Evolutionary conservation across 148 eudicot genomes (phyloP), one percentile per base, ranked within the genome.

Genomic region (Agrostemma githago): DNA sequence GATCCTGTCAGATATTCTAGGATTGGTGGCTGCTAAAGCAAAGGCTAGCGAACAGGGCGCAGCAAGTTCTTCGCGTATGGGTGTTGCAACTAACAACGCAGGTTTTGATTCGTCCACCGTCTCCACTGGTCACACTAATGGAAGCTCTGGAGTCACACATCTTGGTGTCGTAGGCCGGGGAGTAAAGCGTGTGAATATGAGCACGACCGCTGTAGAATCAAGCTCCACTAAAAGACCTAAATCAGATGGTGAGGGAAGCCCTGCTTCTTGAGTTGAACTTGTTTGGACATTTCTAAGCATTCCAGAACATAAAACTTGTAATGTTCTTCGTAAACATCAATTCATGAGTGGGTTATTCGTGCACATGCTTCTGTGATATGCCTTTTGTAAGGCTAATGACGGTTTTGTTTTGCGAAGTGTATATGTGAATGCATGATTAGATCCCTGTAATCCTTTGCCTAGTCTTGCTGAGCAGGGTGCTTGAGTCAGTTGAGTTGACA

Each of bases 91-190:
- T 68, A 77, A 74, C 72, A 75, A 78, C 58, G 85, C 84, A 34
- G 76, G 74, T 78, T 72, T 79, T 5, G 93, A 87, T 44, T 86
- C 90, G 62, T 87, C 92, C 70, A 82, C 94, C 9, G 82, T 83
- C 69, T 85, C 92, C 21, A 83, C 93, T 56, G 86, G 87, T 74
- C 90, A 86, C 84, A 89, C 90, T 26, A 91, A 85, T 77, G 92
- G 90, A n/a, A 76, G 86, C 62, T 53, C 87, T 46, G 89, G 80
- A 60, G 89, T 91, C 51, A 94, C 92, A 19, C 83, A 94, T 85
- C 87, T 94, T 72, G 97, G 98, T 15, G 92, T 92, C 15, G 98
- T 94, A 42, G 97, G 98, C 56, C 84, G 97, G 80, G 98, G 96
- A 64, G 90, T 94, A 5, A 92, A 91, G 87, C 87, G 97, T 59